Evolutionary conservation across 2,329 filamentous ascomycete species (phyloP).

Genomic region (Fusarium hostae): DNA sequence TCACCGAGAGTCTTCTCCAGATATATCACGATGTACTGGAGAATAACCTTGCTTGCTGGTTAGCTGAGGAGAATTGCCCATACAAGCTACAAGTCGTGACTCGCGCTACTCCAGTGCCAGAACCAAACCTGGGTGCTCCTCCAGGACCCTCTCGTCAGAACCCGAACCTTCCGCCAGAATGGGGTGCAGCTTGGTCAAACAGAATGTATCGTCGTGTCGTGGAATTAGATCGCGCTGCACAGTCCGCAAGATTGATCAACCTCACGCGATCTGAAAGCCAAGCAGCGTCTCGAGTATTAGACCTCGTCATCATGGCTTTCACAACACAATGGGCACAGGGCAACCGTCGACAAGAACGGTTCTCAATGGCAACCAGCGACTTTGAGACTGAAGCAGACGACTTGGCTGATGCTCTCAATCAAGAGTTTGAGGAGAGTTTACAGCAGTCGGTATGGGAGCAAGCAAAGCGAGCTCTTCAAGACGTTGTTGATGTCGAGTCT

Average conservation of each 20-base stretch:
- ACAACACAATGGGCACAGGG: not conserved
- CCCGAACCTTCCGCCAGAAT: not conserved
- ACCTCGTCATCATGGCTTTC: accelerated
- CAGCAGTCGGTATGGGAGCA: not conserved
- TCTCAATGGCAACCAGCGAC: accelerated
- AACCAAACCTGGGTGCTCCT: accelerated
- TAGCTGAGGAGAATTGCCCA: not conserved
- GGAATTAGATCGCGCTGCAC: accelerated
- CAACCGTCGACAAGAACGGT: not conserved
- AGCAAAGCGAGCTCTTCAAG: not conserved
- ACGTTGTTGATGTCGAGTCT: not conserved
- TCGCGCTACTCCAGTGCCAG: not conserved
- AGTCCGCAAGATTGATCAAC: not conserved
- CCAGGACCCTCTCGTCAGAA: accelerated
- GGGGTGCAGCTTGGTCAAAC: not conserved
- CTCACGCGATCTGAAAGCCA: accelerated
- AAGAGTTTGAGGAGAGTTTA: not conserved
- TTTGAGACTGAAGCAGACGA: not conserved
- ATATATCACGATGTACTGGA: not conserved
- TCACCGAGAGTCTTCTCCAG: not conserved
- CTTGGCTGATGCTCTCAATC: not conserved
- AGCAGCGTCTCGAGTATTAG: not conserved
- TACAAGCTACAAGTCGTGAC: not conserved
- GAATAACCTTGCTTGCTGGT: not conserved
- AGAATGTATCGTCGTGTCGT: not conserved